Evolutionary conservation across 768 basidiomycete genomes (phyloP).

Genomic region (Serendipita indica): DNA sequence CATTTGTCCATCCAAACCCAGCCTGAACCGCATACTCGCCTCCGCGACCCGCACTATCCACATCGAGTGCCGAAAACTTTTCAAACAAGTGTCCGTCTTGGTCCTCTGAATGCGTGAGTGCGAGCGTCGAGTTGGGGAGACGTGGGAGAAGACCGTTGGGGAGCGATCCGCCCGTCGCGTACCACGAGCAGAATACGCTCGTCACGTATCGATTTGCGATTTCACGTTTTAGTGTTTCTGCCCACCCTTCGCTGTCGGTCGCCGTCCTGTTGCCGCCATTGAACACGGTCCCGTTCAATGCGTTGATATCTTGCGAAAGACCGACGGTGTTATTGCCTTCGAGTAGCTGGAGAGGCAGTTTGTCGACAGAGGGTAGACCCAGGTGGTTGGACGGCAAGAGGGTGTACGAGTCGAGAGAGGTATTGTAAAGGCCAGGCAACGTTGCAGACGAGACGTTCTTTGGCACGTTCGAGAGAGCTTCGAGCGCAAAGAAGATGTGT

Average conservation of each 20-base stretch:
- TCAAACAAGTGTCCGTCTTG: conserved; percentile 81
- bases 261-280: conserved; percentile 50
- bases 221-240: conserved; percentile 43
- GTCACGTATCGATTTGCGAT: conserved; percentile 76
- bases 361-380: conserved; percentile 49
- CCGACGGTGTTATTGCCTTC: conserved; percentile 32
- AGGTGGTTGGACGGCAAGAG: conserved; percentile 72
- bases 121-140: conserved; percentile 53
- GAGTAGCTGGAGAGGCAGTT: conserved; percentile 55
- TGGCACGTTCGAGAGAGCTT: conserved; percentile 63
- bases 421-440: conserved; percentile 35
- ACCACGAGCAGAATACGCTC: conserved; percentile 84
- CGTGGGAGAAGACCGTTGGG: conserved; percentile 43
- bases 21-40: conserved; percentile 85
- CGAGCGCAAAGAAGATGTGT: conserved; percentile 65
- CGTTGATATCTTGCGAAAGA: conserved; percentile 45
- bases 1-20: conserved; percentile 85
- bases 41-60: conserved; percentile 64
- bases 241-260: conserved; percentile 49
- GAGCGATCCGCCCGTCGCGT: conserved; percentile 79
- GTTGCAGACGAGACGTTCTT: conserved; percentile 46
- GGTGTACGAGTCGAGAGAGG: conserved; percentile 46
- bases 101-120: conserved; percentile 45
- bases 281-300: conserved; percentile 35
- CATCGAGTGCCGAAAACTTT: conserved; percentile 66